These are phyloP conservation scores for Moricandia arvensis DNA, from an alignment of 345 rosid species.

Conservation along the genomic window DNA sequence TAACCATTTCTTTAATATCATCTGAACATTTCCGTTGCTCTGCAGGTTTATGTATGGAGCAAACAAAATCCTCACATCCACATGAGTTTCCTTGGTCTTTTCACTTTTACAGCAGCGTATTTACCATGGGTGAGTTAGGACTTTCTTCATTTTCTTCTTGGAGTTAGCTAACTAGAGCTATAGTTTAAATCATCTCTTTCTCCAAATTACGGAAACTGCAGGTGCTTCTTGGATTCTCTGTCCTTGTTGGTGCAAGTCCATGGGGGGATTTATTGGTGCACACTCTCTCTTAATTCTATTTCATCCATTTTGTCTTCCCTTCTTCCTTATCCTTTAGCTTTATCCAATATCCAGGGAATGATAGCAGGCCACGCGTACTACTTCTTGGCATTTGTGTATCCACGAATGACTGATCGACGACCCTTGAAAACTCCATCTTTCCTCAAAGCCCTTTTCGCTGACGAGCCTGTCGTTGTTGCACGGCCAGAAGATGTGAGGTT, in stretches of 20 bases:
- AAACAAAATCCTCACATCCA: constrained; percentile 97
- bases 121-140: constrained; percentile 82
- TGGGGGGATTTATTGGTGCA: constrained; percentile 96
- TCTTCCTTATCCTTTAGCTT: not conserved
- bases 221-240: constrained; percentile 96
- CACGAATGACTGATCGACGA: constrained; percentile 72
- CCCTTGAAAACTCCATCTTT: constrained; percentile 83
- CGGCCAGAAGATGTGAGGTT: constrained; percentile 76
- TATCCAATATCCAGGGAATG: constrained; percentile 71
- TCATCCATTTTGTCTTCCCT: not conserved
- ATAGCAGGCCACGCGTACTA: constrained; percentile 98
- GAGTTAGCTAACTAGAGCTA: not conserved
- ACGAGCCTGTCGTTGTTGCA: constrained; percentile 77
- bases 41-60: constrained; percentile 97
- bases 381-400: constrained; percentile 91
- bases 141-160: not conserved
- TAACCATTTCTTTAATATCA: not conserved
- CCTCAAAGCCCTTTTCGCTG: constrained; percentile 78
- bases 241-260: constrained; percentile 91
- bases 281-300: not conserved
- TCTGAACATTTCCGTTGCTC: not conserved
- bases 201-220: constrained; percentile 24
- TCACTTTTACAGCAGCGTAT: constrained; percentile 94
- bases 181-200: not conserved
- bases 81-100: constrained; percentile 96